Conservation (phyloP, 495 filamentous ascomycete genomes). For the Aspergillus baeticus region DNA sequence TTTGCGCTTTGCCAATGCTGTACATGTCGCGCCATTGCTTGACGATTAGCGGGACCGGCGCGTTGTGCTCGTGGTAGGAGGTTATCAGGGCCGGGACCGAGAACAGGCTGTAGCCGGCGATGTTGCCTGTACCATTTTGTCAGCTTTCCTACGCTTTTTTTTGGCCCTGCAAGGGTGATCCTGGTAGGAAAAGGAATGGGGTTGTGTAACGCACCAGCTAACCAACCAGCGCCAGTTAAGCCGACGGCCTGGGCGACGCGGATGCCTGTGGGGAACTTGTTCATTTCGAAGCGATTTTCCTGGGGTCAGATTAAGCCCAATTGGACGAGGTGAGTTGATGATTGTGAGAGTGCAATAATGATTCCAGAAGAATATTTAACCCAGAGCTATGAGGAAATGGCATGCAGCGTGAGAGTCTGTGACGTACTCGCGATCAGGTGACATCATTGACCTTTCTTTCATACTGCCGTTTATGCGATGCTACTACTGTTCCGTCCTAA, state of each 20-base stretch:
- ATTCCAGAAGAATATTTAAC: too few species aligned
- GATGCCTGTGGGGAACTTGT: conserved; percentile 19
- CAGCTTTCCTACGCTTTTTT: too few species aligned
- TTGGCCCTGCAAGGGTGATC: too few species aligned
- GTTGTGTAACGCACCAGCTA: conserved; percentile 24
- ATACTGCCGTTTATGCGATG: too few species aligned
- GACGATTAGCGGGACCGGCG: conserved; percentile 23
- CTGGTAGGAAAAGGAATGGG: neutral
- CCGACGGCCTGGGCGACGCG: conserved; percentile 34
- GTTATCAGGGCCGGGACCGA: conserved; percentile 32
- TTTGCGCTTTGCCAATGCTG: conserved; percentile 31
- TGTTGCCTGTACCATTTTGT: conserved; percentile 31
- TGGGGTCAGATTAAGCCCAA: too few species aligned
- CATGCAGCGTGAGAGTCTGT: too few species aligned
- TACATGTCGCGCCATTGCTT: conserved; percentile 32
- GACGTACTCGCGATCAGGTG: too few species aligned
- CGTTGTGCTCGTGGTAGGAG: conserved; percentile 26
- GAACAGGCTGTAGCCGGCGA: conserved; percentile 30
- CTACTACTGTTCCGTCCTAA: too few species aligned
- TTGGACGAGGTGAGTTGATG: too few species aligned
- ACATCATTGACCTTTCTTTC: too few species aligned
- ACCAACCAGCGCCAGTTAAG: conserved; percentile 32
- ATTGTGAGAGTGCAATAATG: too few species aligned
- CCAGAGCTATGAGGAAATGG: too few species aligned
- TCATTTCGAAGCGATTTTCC: conserved; percentile 15